These are phyloP conservation scores for Adenanthera pavonina DNA, from an alignment of 306 rosid species.

Conservation along the genomic window DNA sequence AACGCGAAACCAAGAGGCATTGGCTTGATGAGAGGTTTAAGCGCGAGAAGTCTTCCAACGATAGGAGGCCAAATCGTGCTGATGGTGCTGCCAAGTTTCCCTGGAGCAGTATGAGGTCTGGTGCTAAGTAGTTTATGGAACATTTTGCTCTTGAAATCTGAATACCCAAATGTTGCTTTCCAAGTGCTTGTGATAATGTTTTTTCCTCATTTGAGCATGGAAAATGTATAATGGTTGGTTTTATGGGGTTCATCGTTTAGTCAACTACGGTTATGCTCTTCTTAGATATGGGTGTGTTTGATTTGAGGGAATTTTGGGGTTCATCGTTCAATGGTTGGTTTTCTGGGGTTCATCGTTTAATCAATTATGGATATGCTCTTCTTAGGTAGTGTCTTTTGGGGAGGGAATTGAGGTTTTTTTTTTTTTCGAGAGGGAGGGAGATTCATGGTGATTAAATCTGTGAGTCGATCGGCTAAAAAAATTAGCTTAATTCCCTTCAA, in stretches of 20 bases:
- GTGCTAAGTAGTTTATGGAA: conserved; percentile 47
- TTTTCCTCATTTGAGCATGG: not conserved
- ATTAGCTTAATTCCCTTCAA: no score
- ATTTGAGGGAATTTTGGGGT: no score
- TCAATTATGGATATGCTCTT: no score
- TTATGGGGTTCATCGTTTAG: conserved; percentile 9
- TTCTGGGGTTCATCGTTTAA: no score
- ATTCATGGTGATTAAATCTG: no score
- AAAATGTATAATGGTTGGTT: conserved; percentile 9
- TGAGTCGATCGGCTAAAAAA: no score
- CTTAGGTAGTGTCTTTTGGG: no score
- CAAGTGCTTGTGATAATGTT: not conserved
- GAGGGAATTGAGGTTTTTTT: no score
- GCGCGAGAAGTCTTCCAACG: conserved; percentile 31
- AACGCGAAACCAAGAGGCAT: conserved; percentile 60
- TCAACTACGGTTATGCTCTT: not conserved
- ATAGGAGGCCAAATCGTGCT: conserved; percentile 35
- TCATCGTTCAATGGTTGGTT: no score
- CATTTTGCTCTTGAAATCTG: conserved; percentile 19
- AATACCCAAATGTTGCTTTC: not conserved
- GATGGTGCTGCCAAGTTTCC: conserved; percentile 8
- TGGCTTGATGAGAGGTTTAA: conserved; percentile 66
- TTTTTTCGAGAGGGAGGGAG: no score
- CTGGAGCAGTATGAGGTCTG: conserved; percentile 6
- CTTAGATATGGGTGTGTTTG: no score